Conservation (phyloP, 345 rosid species). For the Euclidium syriacum region DNA sequence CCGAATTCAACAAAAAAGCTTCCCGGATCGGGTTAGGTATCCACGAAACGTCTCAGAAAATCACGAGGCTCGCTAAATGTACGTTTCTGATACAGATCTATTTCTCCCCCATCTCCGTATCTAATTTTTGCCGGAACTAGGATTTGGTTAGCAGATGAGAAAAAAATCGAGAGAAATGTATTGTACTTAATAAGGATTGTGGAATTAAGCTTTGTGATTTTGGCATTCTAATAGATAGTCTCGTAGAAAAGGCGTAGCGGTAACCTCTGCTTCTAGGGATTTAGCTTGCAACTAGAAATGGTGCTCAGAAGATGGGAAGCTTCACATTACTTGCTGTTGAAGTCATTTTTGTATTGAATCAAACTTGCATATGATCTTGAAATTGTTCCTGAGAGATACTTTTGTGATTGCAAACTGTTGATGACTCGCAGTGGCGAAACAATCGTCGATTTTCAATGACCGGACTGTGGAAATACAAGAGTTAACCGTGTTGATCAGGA, state of each 20-base stretch:
- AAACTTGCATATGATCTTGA: neutral
- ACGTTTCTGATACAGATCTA: conserved; percentile 18
- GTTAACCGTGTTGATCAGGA: conserved; percentile 69
- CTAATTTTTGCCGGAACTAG: neutral
- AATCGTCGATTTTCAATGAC: conserved; percentile 86
- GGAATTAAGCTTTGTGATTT: neutral
- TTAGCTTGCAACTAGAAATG: neutral
- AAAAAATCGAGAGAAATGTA: neutral
- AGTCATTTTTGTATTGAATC: neutral
- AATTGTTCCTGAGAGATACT: neutral
- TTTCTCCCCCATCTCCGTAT: conserved; percentile 2
- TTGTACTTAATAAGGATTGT: neutral
- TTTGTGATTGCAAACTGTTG: neutral
- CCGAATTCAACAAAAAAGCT: conserved; percentile 82
- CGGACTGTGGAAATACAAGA: conserved; percentile 78
- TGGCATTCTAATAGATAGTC: neutral
- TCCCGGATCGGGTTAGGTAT: conserved; percentile 55
- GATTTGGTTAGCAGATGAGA: neutral
- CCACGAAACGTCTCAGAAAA: conserved; percentile 72
- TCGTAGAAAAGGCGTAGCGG: neutral
- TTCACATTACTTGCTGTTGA: conserved; percentile 7
- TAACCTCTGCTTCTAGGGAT: neutral
- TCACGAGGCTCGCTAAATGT: conserved; percentile 66
- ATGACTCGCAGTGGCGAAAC: conserved; percentile 56
- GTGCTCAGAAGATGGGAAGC: neutral